phyloP scores from a whole-genome alignment of 139 green algal genomes.

The Medakamo hakoo region DNA sequence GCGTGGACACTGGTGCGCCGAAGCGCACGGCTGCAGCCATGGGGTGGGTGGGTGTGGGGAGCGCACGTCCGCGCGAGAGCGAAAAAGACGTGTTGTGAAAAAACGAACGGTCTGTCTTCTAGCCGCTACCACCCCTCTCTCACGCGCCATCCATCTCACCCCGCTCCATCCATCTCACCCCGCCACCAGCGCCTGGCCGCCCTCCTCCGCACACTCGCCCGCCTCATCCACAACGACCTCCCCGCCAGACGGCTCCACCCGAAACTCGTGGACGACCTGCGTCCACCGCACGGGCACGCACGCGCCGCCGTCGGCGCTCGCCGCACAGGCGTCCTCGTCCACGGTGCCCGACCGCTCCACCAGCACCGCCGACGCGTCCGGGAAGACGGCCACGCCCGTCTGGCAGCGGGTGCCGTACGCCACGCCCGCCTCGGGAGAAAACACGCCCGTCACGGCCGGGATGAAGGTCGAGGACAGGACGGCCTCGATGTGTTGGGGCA shows the following conservation, averaged over 20 bases:
- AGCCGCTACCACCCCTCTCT: too few species aligned
- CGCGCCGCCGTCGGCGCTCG: neutral
- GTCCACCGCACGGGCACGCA: neutral
- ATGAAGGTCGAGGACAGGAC: slow-evolving; percentile 23
- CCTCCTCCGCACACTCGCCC: neutral
- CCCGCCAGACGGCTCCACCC: neutral
- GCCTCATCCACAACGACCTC: neutral
- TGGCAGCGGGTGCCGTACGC: slow-evolving; percentile 42
- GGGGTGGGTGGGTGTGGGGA: too few species aligned
- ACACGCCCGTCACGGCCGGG: slow-evolving; percentile 8
- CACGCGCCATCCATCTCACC: too few species aligned
- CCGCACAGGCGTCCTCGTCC: neutral
- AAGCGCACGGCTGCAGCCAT: too few species aligned
- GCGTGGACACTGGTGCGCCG: too few species aligned
- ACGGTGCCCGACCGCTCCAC: slow-evolving; percentile 17
- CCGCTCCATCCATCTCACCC: too few species aligned
- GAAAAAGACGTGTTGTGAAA: too few species aligned
- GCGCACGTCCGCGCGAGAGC: too few species aligned
- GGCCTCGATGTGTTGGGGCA: slow-evolving; percentile 14
- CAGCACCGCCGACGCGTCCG: slow-evolving; percentile 20
- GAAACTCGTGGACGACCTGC: neutral
- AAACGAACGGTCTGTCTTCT: too few species aligned
- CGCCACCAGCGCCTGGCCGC: too few species aligned
- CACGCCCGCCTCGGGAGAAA: slow-evolving; percentile 1
- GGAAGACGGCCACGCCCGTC: slow-evolving; percentile 28